phyloP scores from a whole-genome alignment of 257 asterid species.

The Gentiana macrophylla region DNA sequence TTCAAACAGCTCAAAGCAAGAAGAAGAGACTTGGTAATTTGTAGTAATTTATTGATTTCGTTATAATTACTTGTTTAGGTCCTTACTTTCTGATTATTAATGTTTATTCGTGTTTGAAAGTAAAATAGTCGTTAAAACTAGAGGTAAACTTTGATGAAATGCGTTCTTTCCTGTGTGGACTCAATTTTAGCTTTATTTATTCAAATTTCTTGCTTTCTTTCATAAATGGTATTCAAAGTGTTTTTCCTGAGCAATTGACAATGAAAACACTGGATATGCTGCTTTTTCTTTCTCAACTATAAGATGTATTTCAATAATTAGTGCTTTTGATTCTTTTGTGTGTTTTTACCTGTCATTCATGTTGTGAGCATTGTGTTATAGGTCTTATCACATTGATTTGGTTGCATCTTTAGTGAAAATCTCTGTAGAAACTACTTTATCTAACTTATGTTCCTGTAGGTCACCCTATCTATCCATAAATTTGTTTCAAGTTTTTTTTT shows the following conservation, averaged over 20 bases:
- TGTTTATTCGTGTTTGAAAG: neutral
- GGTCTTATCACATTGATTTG: too few species aligned
- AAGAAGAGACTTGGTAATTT: slow-evolving; percentile 50
- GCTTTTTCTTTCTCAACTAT: too few species aligned
- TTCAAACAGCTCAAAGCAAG: slow-evolving; percentile 43
- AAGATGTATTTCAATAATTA: too few species aligned
- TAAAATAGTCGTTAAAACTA: neutral
- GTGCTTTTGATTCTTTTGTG: too few species aligned
- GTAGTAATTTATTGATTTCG: neutral
- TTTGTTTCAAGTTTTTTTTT: neutral
- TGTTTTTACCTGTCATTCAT: too few species aligned
- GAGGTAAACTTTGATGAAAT: neutral
- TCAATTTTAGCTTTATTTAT: neutral
- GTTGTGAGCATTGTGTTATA: too few species aligned
- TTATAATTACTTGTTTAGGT: neutral
- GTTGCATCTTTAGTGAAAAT: too few species aligned
- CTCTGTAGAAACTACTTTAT: too few species aligned
- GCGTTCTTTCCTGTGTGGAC: neutral
- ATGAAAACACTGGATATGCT: too few species aligned
- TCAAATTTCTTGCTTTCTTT: neutral
- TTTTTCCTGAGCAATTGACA: too few species aligned
- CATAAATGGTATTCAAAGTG: too few species aligned
- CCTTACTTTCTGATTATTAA: neutral
- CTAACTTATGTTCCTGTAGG: neutral
- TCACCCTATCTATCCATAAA: too few species aligned